phyloP scores from a whole-genome alignment of 2,329 filamentous ascomycete genomes.

The Cylindrodendrum hubeiense region DNA sequence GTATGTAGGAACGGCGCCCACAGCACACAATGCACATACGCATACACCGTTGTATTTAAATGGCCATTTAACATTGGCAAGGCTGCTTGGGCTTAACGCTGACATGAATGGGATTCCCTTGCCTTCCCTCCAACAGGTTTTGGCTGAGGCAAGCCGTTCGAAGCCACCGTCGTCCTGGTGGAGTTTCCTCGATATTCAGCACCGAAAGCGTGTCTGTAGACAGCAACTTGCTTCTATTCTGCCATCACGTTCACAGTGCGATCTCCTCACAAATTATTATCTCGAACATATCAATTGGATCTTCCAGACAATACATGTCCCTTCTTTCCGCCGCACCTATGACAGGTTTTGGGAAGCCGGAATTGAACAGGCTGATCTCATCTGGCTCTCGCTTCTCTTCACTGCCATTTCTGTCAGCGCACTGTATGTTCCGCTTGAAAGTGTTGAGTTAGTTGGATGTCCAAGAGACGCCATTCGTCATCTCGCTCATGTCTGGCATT shows the following conservation, averaged over 20 bases:
- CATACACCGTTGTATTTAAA: too few species aligned
- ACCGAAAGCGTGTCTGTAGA: slow-evolving; percentile 25
- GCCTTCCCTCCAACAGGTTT: slow-evolving; percentile 17
- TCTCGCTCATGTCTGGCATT: slow-evolving; percentile 45
- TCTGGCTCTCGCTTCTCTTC: slow-evolving; percentile 48
- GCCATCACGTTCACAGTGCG: slow-evolving; percentile 40
- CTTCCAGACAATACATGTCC: slow-evolving; percentile 40
- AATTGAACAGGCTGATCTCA: slow-evolving; percentile 43
- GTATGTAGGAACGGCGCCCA: too few species aligned
- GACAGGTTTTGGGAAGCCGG: slow-evolving; percentile 42
- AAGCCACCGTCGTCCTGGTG: slow-evolving; percentile 7
- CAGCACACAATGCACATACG: too few species aligned
- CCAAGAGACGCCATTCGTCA: slow-evolving; percentile 33
- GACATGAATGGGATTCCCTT: not conserved
- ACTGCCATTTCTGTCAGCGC: slow-evolving; percentile 46
- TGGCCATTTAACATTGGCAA: too few species aligned
- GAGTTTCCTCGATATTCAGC: slow-evolving; percentile 15
- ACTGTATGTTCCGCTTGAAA: slow-evolving; percentile 41
- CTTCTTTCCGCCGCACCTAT: slow-evolving; percentile 40
- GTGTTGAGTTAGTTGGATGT: slow-evolving; percentile 37
- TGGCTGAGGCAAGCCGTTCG: slow-evolving; percentile 17
- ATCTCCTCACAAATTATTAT: slow-evolving; percentile 45
- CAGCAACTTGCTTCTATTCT: too few species aligned
- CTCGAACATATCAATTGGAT: slow-evolving; percentile 48
- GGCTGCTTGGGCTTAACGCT: not conserved